Base-by-base conservation (phyloP, 2,329 filamentous ascomycete species). In the Diaporthe vaccinii region DNA sequence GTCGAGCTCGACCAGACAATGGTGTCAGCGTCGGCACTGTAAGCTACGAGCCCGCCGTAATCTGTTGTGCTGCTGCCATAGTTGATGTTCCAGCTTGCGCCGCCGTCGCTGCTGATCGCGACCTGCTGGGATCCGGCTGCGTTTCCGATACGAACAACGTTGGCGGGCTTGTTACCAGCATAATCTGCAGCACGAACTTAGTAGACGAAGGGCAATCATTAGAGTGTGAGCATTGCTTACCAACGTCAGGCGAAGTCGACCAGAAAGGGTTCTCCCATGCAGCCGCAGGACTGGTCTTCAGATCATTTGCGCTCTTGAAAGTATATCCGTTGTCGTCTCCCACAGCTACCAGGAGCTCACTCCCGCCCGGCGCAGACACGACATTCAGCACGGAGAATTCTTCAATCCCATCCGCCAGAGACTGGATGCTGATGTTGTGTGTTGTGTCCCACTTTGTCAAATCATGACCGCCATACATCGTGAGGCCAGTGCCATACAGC, bases 401-500 rank as follows among this genome's bases (percentile, higher is more conserved):
- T 74, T 91, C 89, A 39, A 91, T 89, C 0, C 89, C 89, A 39
- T 87, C 85, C 1, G 89, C 89, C 7, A 90, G 82, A 1, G 87
- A 87, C 65, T 87, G 78, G 62, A 90, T 86, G 2, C 85, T 86
- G 74, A 91, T 82, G 71, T 88, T 89, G 76, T 84, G 84, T 2
- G 78, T 80, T 0, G 85, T 84, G 73, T 90, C 89, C 89, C 89
- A 91, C 20, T 87, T 87, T 0, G 86, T 87, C n/a, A 91, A 81
- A 75, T 91, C 88, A 70, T 87, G 86, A 1, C 89, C 87, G n/a
- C 82, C 81, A 62, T 77, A 82, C 4, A 82, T 68, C 0, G 81
- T 82, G 28, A 84, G 80, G 20, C 90, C 90, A 0, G 90, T 92
- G n/a, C 88, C 89, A 74, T 91, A 92, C 0, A 91, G 82, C 88